Conservation (phyloP, 495 filamentous ascomycete species). For the Aspergillus nanangensis region DNA sequence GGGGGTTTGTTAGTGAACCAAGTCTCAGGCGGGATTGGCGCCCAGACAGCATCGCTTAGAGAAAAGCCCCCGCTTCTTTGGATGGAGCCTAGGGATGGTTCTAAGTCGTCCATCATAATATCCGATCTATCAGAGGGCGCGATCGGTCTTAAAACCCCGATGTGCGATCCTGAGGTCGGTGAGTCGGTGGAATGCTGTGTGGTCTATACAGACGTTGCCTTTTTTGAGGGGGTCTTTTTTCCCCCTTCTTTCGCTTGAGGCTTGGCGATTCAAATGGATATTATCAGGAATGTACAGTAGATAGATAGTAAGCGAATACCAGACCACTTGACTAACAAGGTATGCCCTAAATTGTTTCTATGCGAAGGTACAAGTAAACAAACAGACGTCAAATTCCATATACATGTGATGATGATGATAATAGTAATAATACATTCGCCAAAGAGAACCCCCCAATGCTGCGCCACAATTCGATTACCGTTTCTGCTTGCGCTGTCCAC, state of each 20-base stretch:
- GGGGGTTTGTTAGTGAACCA: background rate
- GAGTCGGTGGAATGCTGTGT: too few species aligned
- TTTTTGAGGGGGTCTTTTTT: too few species aligned
- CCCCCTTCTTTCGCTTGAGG: too few species aligned
- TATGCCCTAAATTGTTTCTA: constrained; percentile 7
- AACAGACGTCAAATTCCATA: constrained; percentile 20
- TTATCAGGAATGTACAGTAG: too few species aligned
- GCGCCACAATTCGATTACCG: constrained; percentile 14
- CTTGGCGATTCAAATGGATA: too few species aligned
- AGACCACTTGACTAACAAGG: too few species aligned
- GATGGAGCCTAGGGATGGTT: background rate
- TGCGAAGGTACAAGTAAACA: constrained; percentile 6
- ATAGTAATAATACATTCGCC: constrained; percentile 35
- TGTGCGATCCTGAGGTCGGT: too few species aligned
- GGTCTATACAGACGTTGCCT: too few species aligned
- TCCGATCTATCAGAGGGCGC: background rate
- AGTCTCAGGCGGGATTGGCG: too few species aligned
- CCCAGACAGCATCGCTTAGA: background rate
- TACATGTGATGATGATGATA: constrained; percentile 34
- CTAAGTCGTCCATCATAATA: background rate
- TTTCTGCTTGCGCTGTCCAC: constrained; percentile 10
- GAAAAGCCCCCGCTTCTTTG: background rate
- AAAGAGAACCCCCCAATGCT: constrained; percentile 20
- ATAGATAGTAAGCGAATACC: too few species aligned
- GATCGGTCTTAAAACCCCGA: background rate